Base-by-base conservation (phyloP, 2,329 filamentous ascomycete species). In the Xylariaceae sp. region DNA sequence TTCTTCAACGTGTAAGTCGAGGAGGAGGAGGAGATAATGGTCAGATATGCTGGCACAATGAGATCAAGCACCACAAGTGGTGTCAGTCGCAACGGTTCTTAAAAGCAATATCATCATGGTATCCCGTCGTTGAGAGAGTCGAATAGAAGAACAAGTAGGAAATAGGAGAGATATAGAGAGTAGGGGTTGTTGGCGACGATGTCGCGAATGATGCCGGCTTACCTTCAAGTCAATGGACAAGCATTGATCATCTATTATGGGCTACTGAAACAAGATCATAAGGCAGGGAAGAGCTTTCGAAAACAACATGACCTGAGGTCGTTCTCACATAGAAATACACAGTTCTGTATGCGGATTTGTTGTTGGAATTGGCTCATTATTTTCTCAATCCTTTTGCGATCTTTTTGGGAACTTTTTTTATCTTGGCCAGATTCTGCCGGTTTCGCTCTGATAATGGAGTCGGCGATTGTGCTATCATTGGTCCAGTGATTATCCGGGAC, bases 61-160 rank as follows among this genome's bases (percentile, higher is more conserved):
- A 77, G 77, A 81, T 82, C 79, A 82, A 74, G 71, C 78, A 78
- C 74, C 75, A 72, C 69, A 66, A 60, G 67, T 73, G 74, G 74
- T 77, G 77, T 82, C 80, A 82, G 76, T 82, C 78, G 80, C 80
- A 82, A 81, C 80, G 79, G 80, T 82, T 82, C 80, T 82, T 76
- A 76, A 76, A 73, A 76, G 73, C 70, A 71, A 70, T 74, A 74
- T 82, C 80, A 82, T 82, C 80, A 81, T 75, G 11, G 37, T 41
- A 82, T 82, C 79, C 81, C 75, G 61, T 48, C 23, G 23, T 15
- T 18, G 37, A 15, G 13, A 34, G 11, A 5, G 23, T 23, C 15
- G 49, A 50, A 15, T 9, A 18, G 18, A 35, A 51, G 49, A 23
- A 6, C 13, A 23, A 17, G n/a, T 3, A 37, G 45, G 8, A 13